Conservation (phyloP, 192 early-diverging fungal species). For the Powellomyces hirtus region DNA sequence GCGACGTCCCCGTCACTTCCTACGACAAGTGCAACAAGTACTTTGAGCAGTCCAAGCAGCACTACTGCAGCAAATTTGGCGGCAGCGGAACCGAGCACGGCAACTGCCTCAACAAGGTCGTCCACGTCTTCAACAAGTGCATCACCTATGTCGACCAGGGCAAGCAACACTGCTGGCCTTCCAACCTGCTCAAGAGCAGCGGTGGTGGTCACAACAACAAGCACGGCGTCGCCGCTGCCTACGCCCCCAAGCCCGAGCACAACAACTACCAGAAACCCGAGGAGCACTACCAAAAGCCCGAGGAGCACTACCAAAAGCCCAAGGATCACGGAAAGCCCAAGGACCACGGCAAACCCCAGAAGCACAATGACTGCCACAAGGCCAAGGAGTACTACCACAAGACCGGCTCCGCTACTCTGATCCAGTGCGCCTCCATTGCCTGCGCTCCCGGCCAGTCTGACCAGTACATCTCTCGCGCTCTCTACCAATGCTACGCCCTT, state of each 20-base stretch:
- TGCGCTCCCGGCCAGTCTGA: slow-evolving; percentile 15
- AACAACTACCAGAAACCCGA: neutral
- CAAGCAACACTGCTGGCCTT: neutral
- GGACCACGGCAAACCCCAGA: neutral
- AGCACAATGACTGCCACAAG: neutral
- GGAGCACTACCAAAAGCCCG: slow-evolving; percentile 7
- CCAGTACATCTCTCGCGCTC: slow-evolving; percentile 7
- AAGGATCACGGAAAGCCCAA: neutral
- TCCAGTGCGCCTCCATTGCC: slow-evolving; percentile 23
- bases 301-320: too few relatives aligned
- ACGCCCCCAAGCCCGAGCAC: neutral
- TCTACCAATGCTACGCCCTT: slow-evolving; percentile 24
- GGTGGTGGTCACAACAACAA: neutral
- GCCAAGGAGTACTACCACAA: neutral
- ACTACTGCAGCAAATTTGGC: neutral
- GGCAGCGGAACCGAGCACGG: slow-evolving; percentile 3
- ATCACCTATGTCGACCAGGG: neutral
- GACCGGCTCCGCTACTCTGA: slow-evolving; percentile 18
- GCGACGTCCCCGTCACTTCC: neutral
- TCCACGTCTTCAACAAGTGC: neutral
- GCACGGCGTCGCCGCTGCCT: neutral
- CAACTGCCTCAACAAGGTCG: neutral
- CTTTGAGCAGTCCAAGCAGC: neutral
- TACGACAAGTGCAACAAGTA: slow-evolving; percentile 6
- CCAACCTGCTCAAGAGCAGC: neutral